Evolutionary conservation across 805 yeast species (phyloP), one percentile per base, ranked within the genome.

Genomic region (Ogataea chonburiensis): DNA sequence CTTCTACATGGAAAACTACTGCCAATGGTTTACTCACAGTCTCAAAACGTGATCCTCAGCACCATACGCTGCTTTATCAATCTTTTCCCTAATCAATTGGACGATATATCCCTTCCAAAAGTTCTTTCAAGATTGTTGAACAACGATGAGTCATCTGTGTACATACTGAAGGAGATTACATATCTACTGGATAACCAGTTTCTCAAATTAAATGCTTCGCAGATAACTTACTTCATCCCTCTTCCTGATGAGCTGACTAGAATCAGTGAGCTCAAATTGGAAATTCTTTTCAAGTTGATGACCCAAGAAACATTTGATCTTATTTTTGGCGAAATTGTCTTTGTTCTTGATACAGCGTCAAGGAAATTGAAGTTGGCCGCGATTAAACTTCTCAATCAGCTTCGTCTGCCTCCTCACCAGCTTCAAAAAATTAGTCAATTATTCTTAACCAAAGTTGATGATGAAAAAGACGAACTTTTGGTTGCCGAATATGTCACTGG

Each of bases 401-500:
- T 58, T 7, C 35, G 34, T 10, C 29, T 47, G 3, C 19, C 45
- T 8, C 50, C 61, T 2, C 66, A 63, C n/a, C 75, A 82, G 69
- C 71, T 73, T 24, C 55, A 67, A 6, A 71, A 63, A 42, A 69
- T 82, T 3, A 68, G 86, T 46, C 71, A 68, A 34, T 84, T 95
- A 86, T 87, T 44, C 63, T 78, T 43, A 58, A 55, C 16, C 66
- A 79, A 50, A 61, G 36, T 52, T 17, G 38, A 50, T 15, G 18
- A 29, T 6, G 49, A 63, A 10, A 45, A 44, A 13, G 24, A 52
- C 42, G 56, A 55, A 4, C 56, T 33, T 6, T 35, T 81, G 5
- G 67, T 78, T 26, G 73, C 78, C 37, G 93, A 86, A 49, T 68
- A 81, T 34, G 69, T 89, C 4, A 76, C 85, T 5, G 86, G 87